Base-by-base conservation (phyloP, 23 red algal genomes). In the Gracilaria gracilis region DNA sequence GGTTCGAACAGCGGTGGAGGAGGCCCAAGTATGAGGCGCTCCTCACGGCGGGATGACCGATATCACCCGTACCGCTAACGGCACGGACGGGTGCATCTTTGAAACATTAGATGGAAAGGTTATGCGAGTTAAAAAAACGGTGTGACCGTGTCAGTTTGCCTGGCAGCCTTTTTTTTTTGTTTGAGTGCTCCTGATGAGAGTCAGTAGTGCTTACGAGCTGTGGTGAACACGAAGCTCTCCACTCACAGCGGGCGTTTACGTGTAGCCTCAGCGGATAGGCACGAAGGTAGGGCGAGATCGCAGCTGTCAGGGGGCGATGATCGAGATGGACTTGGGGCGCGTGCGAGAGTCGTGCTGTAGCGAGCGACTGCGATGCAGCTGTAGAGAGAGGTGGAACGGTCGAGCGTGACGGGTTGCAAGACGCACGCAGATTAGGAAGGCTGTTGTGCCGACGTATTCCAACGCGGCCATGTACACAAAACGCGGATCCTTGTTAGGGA, bases 51-150 rank as follows among this genome's bases (percentile, higher is more conserved):
- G 78, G 86, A 89, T 39, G 86, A 89, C 39, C 86, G 86, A 55
- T 89, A 89, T 73, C 86, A 89, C 72, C 86, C 86, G 50, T 89
- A 89, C 61, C 86, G 86, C 59, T 89, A 89, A 79, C 33, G 36
- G 19, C 1, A 48, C 31, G 33, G 48, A 81, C 17, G 69, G 39
- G 69, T 33, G 28, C 14, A 34, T 42, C 36, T 75, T 75, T 75
- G 14, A n/a, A 46, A 46, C 69, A 46, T 32, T 25, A 25, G 61
- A 21, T 27, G 35, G 33, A 75, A 32, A 33, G 33, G 69, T 27
- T 75, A 75, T 75, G 69, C 20, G 69, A 46, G 35, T 46, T 46
- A 7, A 75, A 75, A 75, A 40, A 75, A 75, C 0, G 69, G 69
- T 75, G 36, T 75, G 69, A 75, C 69, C 28, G 69, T 75, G 69